Percentiles rank a stretch among this genome's conserved stretches.
These are phyloP conservation scores for Corynascus novoguineensis DNA, from an alignment of 495 filamentous ascomycete species.

Conservation along the genomic window DNA sequence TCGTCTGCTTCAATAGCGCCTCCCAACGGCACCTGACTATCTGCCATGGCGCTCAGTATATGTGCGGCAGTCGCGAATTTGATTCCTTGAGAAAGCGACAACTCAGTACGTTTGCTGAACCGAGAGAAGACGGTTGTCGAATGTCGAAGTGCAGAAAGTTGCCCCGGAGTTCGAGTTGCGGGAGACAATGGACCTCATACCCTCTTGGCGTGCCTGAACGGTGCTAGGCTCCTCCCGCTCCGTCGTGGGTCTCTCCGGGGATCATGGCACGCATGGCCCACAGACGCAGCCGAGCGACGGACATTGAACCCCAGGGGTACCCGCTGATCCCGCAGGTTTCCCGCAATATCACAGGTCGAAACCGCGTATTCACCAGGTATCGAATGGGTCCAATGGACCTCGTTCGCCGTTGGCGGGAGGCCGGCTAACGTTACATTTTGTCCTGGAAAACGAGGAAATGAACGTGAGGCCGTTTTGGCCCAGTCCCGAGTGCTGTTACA, in stretches of 20 bases:
- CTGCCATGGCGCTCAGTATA: background rate
- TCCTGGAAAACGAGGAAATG: background rate
- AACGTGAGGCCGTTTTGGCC: background rate
- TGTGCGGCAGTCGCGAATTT: background rate
- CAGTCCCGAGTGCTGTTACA: too few species aligned
- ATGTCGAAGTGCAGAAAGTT: too few species aligned
- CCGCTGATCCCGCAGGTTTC: background rate
- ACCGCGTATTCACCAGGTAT: background rate
- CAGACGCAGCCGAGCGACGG: background rate
- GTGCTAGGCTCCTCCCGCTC: conserved; percentile 6
- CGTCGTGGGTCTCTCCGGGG: conserved; percentile 5
- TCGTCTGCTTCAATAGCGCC: conserved; percentile 1
- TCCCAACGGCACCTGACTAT: background rate
- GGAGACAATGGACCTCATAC: background rate
- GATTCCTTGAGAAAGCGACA: background rate
- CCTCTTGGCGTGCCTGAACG: background rate
- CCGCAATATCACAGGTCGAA: background rate
- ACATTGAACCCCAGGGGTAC: background rate
- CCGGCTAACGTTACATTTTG: background rate
- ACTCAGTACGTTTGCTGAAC: background rate
- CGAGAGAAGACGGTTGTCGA: background rate
- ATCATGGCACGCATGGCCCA: background rate
- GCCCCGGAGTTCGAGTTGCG: too few species aligned
- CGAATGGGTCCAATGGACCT: background rate
- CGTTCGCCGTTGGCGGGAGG: background rate